Base-by-base conservation (phyloP, 1,284 basidiomycete species). In the Moniliophthora roreri region DNA sequence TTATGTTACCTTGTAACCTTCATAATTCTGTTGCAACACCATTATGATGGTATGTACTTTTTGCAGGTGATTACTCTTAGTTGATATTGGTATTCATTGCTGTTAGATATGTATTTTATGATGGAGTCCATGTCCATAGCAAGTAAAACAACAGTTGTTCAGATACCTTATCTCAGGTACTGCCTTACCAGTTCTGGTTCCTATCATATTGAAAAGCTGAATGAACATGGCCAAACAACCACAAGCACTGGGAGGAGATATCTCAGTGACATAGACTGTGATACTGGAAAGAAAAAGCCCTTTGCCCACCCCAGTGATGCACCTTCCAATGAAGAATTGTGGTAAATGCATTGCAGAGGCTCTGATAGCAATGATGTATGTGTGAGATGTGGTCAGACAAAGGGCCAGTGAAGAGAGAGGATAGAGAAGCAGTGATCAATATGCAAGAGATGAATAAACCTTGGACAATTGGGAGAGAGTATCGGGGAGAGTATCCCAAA, bases 381-480 rank as follows among this genome's bases (percentile, higher is more conserved):
- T 80, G 72, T 18, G 76, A 78, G 36, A 81, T 72, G 53, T 65
- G 62, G 64, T 81, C 78, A 0, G 77, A 72, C 26, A 82, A 56
- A 34, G 72, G 67, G 5, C 79, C 80, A 16, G 77, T 75, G 46
- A 70, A 63, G 20, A 77, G 47, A 18, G 78, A 77, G 11, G 76
- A 68, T 11, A 76, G 50, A 0, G 75, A 70, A 4, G 77, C 78
- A 0, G 79, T 75, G 26, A 80, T 66, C 20, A 81, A 70, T 54
- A 81, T 78, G 44, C 72, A 55, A 18, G 61, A 58, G 26, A 64
- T 59, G 9, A 62, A 49, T 6, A 64, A 51, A 13, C 63, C 63
- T 48, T 62, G 61, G 3, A 63, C 55, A 4, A 59, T n/a, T n/a
- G n/a, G n/a, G n/a, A n/a, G n/a, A n/a, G n/a, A n/a, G n/a, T n/a